Percentiles rank a stretch among this genome's conserved stretches.
phyloP scores from a whole-genome alignment of 352 stramenopile species.

The Phytopythium cucurbitacearum region DNA sequence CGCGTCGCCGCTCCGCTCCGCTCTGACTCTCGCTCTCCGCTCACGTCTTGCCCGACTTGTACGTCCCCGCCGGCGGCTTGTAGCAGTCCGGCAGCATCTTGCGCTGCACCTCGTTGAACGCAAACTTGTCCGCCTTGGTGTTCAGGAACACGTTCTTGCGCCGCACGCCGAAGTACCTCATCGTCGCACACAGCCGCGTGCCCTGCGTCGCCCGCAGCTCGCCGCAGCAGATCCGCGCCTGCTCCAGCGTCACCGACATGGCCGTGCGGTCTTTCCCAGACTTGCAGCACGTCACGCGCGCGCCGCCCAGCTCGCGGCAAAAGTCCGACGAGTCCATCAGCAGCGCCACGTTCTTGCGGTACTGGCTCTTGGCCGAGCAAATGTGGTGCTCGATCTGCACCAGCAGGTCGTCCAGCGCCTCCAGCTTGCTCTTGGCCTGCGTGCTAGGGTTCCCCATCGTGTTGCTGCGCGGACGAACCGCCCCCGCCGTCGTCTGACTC shows the following conservation, averaged over 20 bases:
- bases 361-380: conserved; percentile 54
- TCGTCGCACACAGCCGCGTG: conserved; percentile 57
- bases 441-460: neutral
- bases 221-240: conserved; percentile 60
- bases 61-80: conserved; percentile 75
- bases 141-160: conserved; percentile 84
- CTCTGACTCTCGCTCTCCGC: neutral
- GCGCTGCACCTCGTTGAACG: conserved; percentile 86
- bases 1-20: too few species aligned
- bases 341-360: conserved; percentile 80
- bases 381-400: conserved; percentile 74
- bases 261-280: conserved; percentile 96
- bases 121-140: conserved; percentile 81
- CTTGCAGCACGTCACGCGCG: conserved; percentile 96
- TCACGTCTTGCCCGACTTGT: conserved; percentile 82
- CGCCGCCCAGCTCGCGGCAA: conserved; percentile 83
- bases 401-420: conserved; percentile 62
- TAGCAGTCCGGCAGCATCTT: conserved; percentile 84
- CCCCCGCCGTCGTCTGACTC: neutral
- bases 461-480: too few species aligned
- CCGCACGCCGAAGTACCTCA: conserved; percentile 71
- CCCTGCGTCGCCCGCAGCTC: conserved; percentile 55
- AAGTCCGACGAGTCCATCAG: conserved; percentile 83
- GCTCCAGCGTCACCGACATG: conserved; percentile 96
- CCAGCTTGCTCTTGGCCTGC: conserved; percentile 20